Percentiles rank a stretch among this genome's conserved stretches.
Conservation (phyloP, 306 rosid genomes). For the Boehmeria nivea region DNA sequence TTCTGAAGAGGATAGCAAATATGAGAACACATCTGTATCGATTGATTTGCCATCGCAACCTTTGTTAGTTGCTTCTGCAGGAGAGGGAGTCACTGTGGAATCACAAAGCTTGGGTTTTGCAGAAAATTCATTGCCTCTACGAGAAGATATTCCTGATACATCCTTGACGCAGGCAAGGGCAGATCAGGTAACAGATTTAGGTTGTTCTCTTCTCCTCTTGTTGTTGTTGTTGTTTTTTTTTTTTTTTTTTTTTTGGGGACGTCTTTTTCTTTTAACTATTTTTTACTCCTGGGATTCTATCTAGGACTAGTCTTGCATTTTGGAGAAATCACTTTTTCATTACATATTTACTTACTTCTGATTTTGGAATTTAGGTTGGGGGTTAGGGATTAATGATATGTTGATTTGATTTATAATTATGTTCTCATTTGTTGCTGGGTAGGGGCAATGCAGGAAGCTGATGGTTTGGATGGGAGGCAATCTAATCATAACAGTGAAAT, state of each 20-base stretch:
- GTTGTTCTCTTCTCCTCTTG: constrained; percentile 70
- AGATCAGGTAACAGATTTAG: constrained; percentile 90
- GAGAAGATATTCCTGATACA: constrained; percentile 23
- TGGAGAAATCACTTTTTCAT: not conserved
- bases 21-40: constrained; percentile 25
- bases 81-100: constrained; percentile 19
- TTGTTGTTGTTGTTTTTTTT: constrained; percentile 26
- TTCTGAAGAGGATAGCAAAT: constrained; percentile 30
- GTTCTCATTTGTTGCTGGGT: constrained; percentile 80
- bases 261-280: not conserved
- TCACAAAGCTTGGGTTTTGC: constrained; percentile 23
- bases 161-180: constrained; percentile 50
- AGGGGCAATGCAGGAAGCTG: constrained; percentile 92
- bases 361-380: constrained; percentile 17
- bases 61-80: constrained; percentile 27
- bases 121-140: constrained; percentile 17
- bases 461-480: constrained; percentile 43
- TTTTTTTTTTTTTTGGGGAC: not conserved
- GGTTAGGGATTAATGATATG: constrained; percentile 23
- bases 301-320: not conserved
- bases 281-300: constrained; percentile 5
- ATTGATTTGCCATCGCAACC: constrained; percentile 19
- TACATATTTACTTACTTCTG: not conserved
- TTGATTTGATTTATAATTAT: constrained; percentile 53
- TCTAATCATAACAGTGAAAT: constrained; percentile 32